Evolutionary conservation across 345 rosid genomes (phyloP).

Genomic region (Hevea brasiliensis): DNA sequence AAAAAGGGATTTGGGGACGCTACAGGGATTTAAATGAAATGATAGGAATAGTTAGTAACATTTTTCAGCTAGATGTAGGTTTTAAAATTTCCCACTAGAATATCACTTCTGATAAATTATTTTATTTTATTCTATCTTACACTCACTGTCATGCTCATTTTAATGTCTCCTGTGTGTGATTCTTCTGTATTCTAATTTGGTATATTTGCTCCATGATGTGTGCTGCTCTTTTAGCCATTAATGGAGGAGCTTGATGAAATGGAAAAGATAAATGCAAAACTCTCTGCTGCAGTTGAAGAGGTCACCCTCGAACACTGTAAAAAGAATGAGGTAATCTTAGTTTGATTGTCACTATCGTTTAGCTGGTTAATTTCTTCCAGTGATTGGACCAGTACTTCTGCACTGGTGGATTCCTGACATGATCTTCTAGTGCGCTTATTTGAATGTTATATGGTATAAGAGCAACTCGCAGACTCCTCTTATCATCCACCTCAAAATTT

Average conservation of each 20-base stretch:
- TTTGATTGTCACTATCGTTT: background rate
- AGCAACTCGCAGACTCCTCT: background rate
- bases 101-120: too few species aligned
- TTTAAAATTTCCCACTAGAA: too few species aligned
- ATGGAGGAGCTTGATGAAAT: constrained; percentile 95
- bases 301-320: constrained; percentile 83
- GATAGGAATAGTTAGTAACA: too few species aligned
- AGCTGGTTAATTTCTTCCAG: background rate
- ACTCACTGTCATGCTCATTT: background rate
- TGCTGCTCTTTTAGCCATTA: constrained; percentile 49
- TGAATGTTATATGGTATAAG: background rate
- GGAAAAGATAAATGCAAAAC: constrained; percentile 85
- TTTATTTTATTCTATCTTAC: too few species aligned
- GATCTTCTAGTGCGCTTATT: too few species aligned
- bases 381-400: background rate
- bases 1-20: too few species aligned
- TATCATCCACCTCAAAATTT: background rate
- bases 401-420: too few species aligned
- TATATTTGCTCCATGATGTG: constrained; percentile 7
- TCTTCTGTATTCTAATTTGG: constrained; percentile 21
- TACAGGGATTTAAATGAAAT: too few species aligned
- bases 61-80: too few species aligned
- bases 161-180: background rate
- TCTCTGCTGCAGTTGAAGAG: constrained; percentile 87
- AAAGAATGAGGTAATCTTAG: constrained; percentile 64